Percentiles rank a stretch among this genome's conserved stretches.
These are phyloP conservation scores for Teunomyces funiuensis DNA, from an alignment of 805 yeast species.

Conservation along the genomic window DNA sequence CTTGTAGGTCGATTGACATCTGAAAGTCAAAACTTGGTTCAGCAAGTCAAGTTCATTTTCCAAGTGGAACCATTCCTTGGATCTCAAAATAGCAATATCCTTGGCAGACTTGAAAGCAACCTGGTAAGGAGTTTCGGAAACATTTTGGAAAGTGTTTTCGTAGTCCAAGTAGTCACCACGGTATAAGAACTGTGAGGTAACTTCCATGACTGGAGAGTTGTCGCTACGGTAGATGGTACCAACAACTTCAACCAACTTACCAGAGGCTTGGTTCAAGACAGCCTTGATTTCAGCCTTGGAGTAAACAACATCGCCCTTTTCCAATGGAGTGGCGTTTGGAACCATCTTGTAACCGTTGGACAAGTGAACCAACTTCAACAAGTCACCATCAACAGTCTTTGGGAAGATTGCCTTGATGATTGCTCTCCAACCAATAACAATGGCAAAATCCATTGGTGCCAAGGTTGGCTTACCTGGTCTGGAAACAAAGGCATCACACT, in stretches of 20 bases:
- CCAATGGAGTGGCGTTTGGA: constrained; percentile 87
- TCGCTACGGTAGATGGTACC: constrained; percentile 77
- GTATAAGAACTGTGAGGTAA: constrained; percentile 92
- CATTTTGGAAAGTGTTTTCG: constrained; percentile 88
- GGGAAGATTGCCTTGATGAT: constrained; percentile 99
- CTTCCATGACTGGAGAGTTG: constrained; percentile 82
- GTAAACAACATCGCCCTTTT: constrained; percentile 81
- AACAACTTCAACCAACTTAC: constrained; percentile 93
- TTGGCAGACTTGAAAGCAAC: constrained; percentile 68
- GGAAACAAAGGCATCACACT: constrained; percentile 91
- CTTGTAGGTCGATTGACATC: constrained; percentile 80
- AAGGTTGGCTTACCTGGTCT: constrained; percentile 79
- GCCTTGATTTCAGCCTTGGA: constrained; percentile 84
- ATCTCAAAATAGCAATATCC: constrained; percentile 88
- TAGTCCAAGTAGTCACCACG: constrained; percentile 88
- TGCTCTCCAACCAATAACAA: constrained; percentile 97
- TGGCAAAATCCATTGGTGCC: constrained; percentile 99
- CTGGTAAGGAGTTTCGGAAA: constrained; percentile 83
- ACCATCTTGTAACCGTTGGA: constrained; percentile 92
- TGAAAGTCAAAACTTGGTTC: constrained; percentile 80
- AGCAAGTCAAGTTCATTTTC: constrained; percentile 68
- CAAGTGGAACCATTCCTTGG: constrained; percentile 97
- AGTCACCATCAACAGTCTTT: constrained; percentile 90
- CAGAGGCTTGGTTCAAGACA: constrained; percentile 86
- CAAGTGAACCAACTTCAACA: constrained; percentile 88